Evolutionary conservation across 352 stramenopile genomes (phyloP), one percentile per base, ranked within the genome.

Genomic region (Globisporangium spinosum): DNA sequence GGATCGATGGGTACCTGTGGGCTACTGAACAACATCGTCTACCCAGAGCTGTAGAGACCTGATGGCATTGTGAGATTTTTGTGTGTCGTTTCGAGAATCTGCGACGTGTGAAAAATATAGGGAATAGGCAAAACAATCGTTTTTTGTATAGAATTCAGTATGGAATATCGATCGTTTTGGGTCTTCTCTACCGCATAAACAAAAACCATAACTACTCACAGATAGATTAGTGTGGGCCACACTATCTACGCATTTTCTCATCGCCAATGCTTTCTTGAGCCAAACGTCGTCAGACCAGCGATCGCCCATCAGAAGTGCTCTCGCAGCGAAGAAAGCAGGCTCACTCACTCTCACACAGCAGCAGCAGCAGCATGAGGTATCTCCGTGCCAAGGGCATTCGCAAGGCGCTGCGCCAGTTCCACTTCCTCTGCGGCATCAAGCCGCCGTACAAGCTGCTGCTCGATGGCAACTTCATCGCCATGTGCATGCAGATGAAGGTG

Each of bases 401-500:
- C 76, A 95, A 95, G 76, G 84, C 85, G 71, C 76, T 95, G 64
- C 84, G 85, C 63, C 86, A 94, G 72, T 95, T 94, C 78, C 86
- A 94, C 75, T 94, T 95, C 68, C 72, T 94, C 63, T 95, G 86
- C 69, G 88, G 88, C 47, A 89, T 95, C 75, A 95, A 94, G 67
- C 68, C 86, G 53, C 88, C 88, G 8, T 95, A 94, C 73, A 89
- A 90, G 62, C 74, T 93, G 23, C 78, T 95, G 34, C 74, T 95
- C 58, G 88, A 95, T 69, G 85, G 85, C 63, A 95, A 95, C 80
- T 95, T 95, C 67, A 79, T 95, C 45, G 88, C 83, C 60, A 93
- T 95, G 85, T 94, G 86, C 70, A 65, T 89, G 56, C 84, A 95
- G 74, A 94, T 94, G 86, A 93, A 95, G 65, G 83, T 95, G 32